phyloP scores from a whole-genome alignment of 306 rosid species.

The Casuarina glauca region DNA sequence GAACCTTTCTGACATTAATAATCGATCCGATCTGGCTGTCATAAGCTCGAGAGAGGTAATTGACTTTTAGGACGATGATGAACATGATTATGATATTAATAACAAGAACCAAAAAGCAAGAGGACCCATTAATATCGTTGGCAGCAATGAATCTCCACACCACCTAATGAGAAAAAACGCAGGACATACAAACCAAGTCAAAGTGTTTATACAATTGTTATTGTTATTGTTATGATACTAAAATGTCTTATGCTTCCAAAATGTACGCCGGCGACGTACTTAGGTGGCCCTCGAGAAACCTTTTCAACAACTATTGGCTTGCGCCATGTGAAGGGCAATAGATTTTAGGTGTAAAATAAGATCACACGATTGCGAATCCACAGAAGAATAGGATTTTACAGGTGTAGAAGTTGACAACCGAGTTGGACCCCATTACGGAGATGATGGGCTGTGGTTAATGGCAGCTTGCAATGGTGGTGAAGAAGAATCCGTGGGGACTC shows the following conservation, averaged over 20 bases:
- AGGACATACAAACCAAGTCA: constrained; percentile 7
- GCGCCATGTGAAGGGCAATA: constrained; percentile 19
- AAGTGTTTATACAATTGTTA: not conserved
- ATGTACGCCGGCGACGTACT: not conserved
- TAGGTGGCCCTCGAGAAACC: not conserved
- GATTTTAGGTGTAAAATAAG: constrained; percentile 3
- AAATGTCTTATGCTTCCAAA: not conserved
- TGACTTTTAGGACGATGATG: not conserved
- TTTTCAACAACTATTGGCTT: constrained; percentile 2
- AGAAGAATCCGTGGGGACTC: constrained; percentile 19
- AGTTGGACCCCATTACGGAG: constrained; percentile 31
- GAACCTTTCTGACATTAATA: too few relatives aligned
- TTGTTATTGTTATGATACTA: not conserved
- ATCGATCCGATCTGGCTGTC: too few relatives aligned
- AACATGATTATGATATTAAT: not conserved
- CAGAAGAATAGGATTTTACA: not conserved
- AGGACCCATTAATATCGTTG: not conserved
- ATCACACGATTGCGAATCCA: constrained; percentile 25
- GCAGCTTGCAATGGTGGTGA: not conserved
- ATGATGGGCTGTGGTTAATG: constrained; percentile 3
- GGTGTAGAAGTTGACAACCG: constrained; percentile 23
- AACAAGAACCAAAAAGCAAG: not conserved
- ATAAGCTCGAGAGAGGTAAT: not conserved
- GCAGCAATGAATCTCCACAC: not conserved
- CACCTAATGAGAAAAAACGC: not conserved